A percentile compares a stretch with the other conserved stretches of the same genome.
Evolutionary conservation across 441 rosid species (phyloP).

Genomic region (Syzygium syzygioides): DNA sequence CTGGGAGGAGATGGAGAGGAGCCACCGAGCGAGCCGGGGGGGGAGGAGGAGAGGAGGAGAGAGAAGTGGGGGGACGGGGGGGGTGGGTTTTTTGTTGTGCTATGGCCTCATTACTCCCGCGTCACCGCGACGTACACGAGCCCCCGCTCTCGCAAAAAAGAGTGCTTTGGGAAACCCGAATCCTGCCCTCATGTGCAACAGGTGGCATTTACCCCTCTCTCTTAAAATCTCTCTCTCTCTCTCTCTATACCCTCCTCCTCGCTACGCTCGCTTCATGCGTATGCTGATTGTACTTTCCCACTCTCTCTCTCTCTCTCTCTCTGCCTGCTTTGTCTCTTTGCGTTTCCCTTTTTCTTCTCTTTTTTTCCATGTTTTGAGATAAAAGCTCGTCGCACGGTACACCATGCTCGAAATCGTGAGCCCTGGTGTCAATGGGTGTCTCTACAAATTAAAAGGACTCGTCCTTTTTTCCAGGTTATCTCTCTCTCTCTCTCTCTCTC

Average conservation of each 20-base stretch:
- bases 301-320: background rate
- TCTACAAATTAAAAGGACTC: background rate
- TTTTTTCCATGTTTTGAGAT: background rate
- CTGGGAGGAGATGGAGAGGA: background rate
- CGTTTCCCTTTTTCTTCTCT: background rate
- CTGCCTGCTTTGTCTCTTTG: background rate
- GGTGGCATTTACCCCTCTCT: constrained; percentile 17
- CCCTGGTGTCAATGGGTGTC: background rate
- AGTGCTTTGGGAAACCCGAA: constrained; percentile 28
- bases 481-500: too few relatives aligned
- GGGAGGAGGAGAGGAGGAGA: background rate
- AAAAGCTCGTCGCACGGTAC: background rate
- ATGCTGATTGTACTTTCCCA: background rate
- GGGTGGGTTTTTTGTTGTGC: background rate
- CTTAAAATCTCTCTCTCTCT: background rate
- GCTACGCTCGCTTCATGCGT: background rate
- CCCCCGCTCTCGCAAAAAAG: constrained; percentile 6
- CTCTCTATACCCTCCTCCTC: background rate
- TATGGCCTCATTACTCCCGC: background rate
- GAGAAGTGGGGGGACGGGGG: background rate
- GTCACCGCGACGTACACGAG: background rate
- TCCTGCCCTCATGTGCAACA: constrained; percentile 21
- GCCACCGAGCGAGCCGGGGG: background rate
- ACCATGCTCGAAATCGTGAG: background rate
- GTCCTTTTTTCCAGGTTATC: background rate